These are phyloP conservation scores for Zasmidium angulare DNA, from an alignment of 2,329 filamentous ascomycete species.

Conservation along the genomic window DNA sequence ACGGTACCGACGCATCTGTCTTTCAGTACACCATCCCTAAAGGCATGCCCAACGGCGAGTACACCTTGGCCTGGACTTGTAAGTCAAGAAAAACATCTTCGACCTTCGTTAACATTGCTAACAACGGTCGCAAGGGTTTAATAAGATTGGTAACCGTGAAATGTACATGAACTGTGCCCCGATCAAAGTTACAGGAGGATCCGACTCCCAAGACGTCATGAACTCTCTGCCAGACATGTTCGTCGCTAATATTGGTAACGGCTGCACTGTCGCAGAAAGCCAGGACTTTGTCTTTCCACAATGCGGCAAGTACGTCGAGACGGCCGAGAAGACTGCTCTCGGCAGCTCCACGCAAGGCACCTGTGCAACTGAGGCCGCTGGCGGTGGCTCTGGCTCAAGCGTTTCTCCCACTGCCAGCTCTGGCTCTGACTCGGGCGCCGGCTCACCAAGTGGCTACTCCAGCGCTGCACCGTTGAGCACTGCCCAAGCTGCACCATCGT, in stretches of 20 bases:
- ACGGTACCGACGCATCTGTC: constrained; percentile 39
- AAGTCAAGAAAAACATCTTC: too few species aligned
- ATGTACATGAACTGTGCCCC: constrained; percentile 97
- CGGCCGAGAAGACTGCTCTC: constrained; percentile 12
- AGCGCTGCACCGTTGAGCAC: too few species aligned
- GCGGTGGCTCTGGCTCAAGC: constrained; percentile 10
- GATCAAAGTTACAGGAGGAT: constrained; percentile 58
- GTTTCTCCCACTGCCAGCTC: constrained; percentile 11
- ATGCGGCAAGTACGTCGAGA: constrained; percentile 49
- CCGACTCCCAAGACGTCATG: constrained; percentile 49
- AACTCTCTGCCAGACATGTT: constrained; percentile 69
- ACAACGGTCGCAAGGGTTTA: too few species aligned
- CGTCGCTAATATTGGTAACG: constrained; percentile 57
- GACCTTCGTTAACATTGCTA: too few species aligned
- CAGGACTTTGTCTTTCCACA: constrained; percentile 61
- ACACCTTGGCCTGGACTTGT: constrained; percentile 90
- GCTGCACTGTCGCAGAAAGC: constrained; percentile 55
- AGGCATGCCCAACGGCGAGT: constrained; percentile 72
- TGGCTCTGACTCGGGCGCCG: constrained; percentile 6
- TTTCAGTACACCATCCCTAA: constrained; percentile 72
- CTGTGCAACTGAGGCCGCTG: constrained; percentile 7
- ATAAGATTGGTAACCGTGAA: constrained; percentile 83
- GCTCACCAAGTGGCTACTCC: background rate
- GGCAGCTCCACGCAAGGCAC: constrained; percentile 13
- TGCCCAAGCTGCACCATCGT: constrained; percentile 3